Evolutionary conservation across 1,139 yeast genomes (phyloP).

Genomic region (Geotrichum siamense): DNA sequence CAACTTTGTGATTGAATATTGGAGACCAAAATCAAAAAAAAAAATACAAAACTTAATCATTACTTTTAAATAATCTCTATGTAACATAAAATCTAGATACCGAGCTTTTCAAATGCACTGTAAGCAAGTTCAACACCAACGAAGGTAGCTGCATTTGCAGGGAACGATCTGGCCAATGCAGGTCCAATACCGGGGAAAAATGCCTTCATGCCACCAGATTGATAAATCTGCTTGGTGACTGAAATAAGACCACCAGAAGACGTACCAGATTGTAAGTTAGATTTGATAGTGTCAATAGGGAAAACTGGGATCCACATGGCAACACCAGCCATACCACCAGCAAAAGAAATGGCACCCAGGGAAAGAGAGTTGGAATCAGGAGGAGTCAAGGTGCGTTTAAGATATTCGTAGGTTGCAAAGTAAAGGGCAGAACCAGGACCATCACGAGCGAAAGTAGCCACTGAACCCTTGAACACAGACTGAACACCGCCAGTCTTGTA

Average conservation of each 20-base stretch:
- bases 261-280: constrained; percentile 68
- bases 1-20: no score
- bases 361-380: constrained; percentile 45
- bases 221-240: constrained; percentile 57
- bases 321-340: constrained; percentile 94
- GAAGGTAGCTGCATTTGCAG: constrained; percentile 97
- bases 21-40: no score
- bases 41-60: no score
- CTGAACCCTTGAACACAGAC: constrained; percentile 85
- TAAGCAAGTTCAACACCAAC: constrained; percentile 90
- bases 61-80: no score
- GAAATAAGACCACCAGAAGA: constrained; percentile 52
- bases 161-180: constrained; percentile 89
- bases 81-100: no score
- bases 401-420: constrained; percentile 86
- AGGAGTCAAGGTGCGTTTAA: constrained; percentile 56
- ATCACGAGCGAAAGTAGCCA: constrained; percentile 89
- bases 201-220: constrained; percentile 75
- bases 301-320: constrained; percentile 95
- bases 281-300: constrained; percentile 94
- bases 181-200: constrained; percentile 98
- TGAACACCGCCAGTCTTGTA: constrained; percentile 74
- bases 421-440: constrained; percentile 98
- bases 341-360: constrained; percentile 67
- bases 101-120: constrained; percentile 43